A percentile compares a stretch with the other conserved stretches of the same genome.
phyloP scores from a whole-genome alignment of 345 rosid species.

The Microthlaspi erraticum region DNA sequence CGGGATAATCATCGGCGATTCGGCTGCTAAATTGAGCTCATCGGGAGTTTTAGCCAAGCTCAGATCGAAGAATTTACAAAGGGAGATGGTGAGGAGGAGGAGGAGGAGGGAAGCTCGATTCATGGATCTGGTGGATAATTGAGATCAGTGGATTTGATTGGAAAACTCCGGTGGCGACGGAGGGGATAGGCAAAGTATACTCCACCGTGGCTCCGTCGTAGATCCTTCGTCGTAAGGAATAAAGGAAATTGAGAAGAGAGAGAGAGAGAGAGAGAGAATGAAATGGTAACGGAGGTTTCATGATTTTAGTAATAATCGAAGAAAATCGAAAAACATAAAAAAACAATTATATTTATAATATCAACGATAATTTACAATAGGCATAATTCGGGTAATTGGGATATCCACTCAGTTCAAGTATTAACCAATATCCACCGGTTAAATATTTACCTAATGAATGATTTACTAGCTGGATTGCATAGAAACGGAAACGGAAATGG shows the following conservation, averaged over 20 bases:
- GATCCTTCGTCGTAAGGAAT: slow-evolving; percentile 25
- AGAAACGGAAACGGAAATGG: too few species aligned
- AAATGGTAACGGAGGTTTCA: slow-evolving; percentile 40
- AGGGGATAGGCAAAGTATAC: slow-evolving; percentile 16
- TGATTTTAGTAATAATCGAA: slow-evolving; percentile 27
- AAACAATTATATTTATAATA: too few species aligned
- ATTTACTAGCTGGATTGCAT: too few species aligned
- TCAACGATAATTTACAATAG: too few species aligned
- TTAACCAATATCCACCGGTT: too few species aligned
- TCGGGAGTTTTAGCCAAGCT: slow-evolving; percentile 29
- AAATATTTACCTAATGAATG: too few species aligned
- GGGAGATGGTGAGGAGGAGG: slow-evolving; percentile 26
- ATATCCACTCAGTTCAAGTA: too few species aligned
- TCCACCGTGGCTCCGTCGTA: slow-evolving; percentile 42
- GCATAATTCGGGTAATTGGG: too few species aligned
- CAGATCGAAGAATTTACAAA: slow-evolving; percentile 38
- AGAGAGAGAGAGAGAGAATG: slow-evolving; percentile 1
- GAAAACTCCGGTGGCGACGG: slow-evolving; percentile 27
- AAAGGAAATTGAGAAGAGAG: slow-evolving; percentile 1
- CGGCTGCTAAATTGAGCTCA: slow-evolving; percentile 26
- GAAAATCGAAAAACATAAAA: too few species aligned
- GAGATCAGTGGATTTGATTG: not conserved
- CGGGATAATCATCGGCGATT: slow-evolving; percentile 59
- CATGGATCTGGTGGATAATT: slow-evolving; percentile 33
- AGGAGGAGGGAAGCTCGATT: slow-evolving; percentile 45